A percentile compares a stretch with the other conserved stretches of the same genome.
These are phyloP conservation scores for Fagopyrum tataricum DNA, from an alignment of 148 eudicot genomes.

Conservation along the genomic window DNA sequence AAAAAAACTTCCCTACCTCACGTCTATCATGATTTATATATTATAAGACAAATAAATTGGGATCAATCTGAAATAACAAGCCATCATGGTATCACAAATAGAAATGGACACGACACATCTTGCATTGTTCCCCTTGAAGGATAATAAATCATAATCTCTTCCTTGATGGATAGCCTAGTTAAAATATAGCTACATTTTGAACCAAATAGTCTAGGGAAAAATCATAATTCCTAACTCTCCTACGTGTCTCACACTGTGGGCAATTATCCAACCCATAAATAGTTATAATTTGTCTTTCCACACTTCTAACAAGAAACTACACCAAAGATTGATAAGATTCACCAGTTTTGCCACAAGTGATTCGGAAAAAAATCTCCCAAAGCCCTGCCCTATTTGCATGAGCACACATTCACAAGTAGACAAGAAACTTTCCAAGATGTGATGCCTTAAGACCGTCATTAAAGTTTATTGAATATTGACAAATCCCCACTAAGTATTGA, in stretches of 20 bases:
- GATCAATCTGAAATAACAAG: not conserved
- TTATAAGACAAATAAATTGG: not conserved
- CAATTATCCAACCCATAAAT: not conserved
- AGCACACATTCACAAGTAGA: not conserved
- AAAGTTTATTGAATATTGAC: not conserved
- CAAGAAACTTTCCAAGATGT: not conserved
- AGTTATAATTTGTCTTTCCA: not conserved
- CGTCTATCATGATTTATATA: not conserved
- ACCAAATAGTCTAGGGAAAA: not conserved
- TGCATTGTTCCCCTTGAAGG: not conserved
- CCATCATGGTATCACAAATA: not conserved
- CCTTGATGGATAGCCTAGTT: not conserved
- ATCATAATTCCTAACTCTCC: not conserved
- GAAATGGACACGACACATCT: not conserved
- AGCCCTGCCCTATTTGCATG: not conserved
- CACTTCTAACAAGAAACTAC: not conserved
- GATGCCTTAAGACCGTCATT: not conserved
- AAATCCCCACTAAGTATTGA: not conserved
- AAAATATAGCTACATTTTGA: not conserved
- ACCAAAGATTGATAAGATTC: not conserved
- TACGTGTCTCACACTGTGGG: not conserved
- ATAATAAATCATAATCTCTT: not conserved
- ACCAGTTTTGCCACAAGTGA: not conserved
- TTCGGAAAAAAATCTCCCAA: not conserved
- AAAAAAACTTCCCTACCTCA: not conserved